Percentiles rank a stretch among this genome's conserved stretches.
Evolutionary conservation across 768 basidiomycete species (phyloP).

Genomic region (Sutorius australiensis): DNA sequence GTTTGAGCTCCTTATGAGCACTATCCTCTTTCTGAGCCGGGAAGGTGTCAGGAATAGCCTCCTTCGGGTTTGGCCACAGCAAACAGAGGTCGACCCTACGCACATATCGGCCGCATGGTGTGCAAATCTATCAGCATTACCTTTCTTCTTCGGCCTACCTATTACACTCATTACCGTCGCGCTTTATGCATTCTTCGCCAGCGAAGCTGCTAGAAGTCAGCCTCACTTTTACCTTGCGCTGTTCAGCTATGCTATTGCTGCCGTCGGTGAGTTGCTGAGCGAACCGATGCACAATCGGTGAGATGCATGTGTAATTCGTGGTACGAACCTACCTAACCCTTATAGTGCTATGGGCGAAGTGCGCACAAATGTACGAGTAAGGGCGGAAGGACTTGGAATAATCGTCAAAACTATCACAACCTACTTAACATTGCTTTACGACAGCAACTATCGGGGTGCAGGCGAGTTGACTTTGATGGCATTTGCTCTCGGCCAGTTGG

Average conservation of each 20-base stretch:
- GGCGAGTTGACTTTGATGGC: slow-evolving; percentile 65
- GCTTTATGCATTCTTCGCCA: slow-evolving; percentile 54
- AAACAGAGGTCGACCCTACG: slow-evolving; percentile 3
- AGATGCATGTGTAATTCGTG: slow-evolving; percentile 21
- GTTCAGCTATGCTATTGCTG: slow-evolving; percentile 66
- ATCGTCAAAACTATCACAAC: slow-evolving; percentile 69
- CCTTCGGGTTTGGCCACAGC: slow-evolving; percentile 48
- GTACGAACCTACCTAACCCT: slow-evolving; percentile 17
- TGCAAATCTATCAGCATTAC: slow-evolving; percentile 56
- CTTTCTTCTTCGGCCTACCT: slow-evolving; percentile 65
- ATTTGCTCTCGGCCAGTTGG: slow-evolving; percentile 82
- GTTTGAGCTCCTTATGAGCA: slow-evolving; percentile 86
- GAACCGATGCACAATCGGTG: slow-evolving; percentile 82
- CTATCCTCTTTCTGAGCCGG: slow-evolving; percentile 88
- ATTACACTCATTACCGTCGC: slow-evolving; percentile 50
- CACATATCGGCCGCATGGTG: slow-evolving; percentile 15
- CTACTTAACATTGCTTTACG: slow-evolving; percentile 59
- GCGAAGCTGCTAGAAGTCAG: slow-evolving; percentile 54
- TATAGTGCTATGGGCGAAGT: slow-evolving; percentile 66
- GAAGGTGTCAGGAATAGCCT: slow-evolving; percentile 90
- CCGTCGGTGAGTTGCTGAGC: slow-evolving; percentile 70
- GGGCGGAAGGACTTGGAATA: slow-evolving; percentile 83
- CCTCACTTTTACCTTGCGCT: slow-evolving; percentile 63
- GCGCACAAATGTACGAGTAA: slow-evolving; percentile 66
- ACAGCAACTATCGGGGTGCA: slow-evolving; percentile 29